Base-by-base conservation (phyloP, 1,284 basidiomycete species). In the Microbotryum saponariae region DNA sequence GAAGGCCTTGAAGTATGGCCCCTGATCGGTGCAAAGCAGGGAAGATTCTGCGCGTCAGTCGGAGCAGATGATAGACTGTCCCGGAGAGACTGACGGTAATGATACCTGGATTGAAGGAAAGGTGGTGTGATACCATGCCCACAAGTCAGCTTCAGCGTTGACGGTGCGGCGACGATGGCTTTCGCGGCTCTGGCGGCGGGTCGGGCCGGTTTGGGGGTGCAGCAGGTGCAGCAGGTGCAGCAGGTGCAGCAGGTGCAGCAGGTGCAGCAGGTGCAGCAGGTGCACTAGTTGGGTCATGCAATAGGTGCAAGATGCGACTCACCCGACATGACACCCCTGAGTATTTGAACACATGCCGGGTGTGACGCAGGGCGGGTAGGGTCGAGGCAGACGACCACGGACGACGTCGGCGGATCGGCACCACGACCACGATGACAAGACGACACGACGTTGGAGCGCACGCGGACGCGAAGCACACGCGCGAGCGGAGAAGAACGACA, bases 131-230 rank as follows among this genome's bases (percentile, higher is more conserved):
- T 29, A 55, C 27, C 9, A 27, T 53, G 45, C n/a, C 33, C 46
- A 8, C 37, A 23, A 21, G 31, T 12, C 31, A 47, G 18, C 37
- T 12, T 46, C 21, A 20, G 90, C 89, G 23, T 93, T 97, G 75
- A 97, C 94, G 71, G 96, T 86, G 37, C 91, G 91, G 37, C 48
- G 48, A 49, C 74, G 78, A 74, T 77, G 77, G 54, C 72, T 72
- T 45, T 90, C 91, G 81, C 93, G 90, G 76, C 31, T 31, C 31
- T 31, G 31, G 31, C 31, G 9, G 31, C 8, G 31, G 10, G 31
- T 92, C 89, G 82, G 91, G 91, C 65, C 49, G 29, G 5, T 18
- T 50, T 16, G 37, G 9, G 37, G 6, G 45, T 51, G 20, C 31
- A 20, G 31, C 33, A 59, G n/a, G n/a, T n/a, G n/a, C n/a, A n/a